phyloP scores from a whole-genome alignment of 805 yeast genomes.

The Candida awuae region DNA sequence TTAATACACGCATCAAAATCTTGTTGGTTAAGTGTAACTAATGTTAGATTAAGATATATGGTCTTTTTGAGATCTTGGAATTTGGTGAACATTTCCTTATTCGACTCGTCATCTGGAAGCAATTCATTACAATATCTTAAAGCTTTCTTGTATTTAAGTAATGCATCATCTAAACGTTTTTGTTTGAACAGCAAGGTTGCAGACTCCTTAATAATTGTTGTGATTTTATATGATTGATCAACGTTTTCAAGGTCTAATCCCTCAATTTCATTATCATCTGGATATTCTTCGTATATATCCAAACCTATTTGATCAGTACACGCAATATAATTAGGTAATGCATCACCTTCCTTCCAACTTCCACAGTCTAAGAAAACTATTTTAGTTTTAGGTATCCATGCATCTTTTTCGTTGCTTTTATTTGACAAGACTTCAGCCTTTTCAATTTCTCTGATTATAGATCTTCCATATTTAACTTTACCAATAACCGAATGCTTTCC shows the following conservation, averaged over 20 bases:
- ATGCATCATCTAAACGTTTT: constrained; percentile 43
- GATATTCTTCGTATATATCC: constrained; percentile 68
- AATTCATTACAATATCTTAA: constrained; percentile 63
- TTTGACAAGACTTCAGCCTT: constrained; percentile 37
- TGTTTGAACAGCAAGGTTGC: constrained; percentile 54
- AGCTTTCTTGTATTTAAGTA: constrained; percentile 57
- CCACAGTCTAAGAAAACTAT: constrained; percentile 55
- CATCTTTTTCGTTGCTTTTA: constrained; percentile 13
- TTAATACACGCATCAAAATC: constrained; percentile 43
- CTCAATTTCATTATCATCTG: constrained; percentile 63
- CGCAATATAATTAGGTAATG: constrained; percentile 54
- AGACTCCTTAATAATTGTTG: constrained; percentile 53
- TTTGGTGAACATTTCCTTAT: constrained; percentile 41
- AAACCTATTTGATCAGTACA: constrained; percentile 56
- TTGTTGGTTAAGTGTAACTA: constrained; percentile 43
- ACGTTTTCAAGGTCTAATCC: constrained; percentile 39
- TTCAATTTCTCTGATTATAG: constrained; percentile 61
- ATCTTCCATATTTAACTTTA: constrained; percentile 55
- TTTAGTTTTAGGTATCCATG: constrained; percentile 33
- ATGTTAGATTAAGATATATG: constrained; percentile 49
- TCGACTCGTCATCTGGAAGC: constrained; percentile 61
- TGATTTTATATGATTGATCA: constrained; percentile 42
- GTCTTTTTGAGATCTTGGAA: constrained; percentile 45
- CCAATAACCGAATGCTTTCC: constrained; percentile 80
- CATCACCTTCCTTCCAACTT: constrained; percentile 45